Base-by-base conservation (phyloP, 139 green algal genomes). In the Chlamydomonas schloesseri region DNA sequence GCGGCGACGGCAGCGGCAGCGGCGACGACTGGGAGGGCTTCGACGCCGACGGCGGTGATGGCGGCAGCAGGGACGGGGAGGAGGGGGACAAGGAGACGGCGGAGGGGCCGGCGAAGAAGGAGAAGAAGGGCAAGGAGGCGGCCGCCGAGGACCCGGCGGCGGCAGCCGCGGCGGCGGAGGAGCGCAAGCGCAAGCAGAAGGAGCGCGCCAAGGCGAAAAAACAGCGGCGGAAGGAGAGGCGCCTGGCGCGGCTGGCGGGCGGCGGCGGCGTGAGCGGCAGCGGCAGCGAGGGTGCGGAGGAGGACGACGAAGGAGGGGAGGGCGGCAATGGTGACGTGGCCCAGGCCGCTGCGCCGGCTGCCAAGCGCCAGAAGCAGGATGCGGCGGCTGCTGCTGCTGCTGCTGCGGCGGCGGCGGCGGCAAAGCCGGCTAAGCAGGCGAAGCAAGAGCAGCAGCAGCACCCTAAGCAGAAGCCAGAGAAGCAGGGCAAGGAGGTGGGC, bases 121-220 rank as follows among this genome's bases (percentile, higher is more conserved):
- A 55, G 29, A 69, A 81, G 73, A 50, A 53, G 55, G 53, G 2
- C 23, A 71, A 71, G 58, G 42, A 46, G 1, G 64, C 29, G 64
- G 64, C 64, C 3, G 64, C 64, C 3, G 64, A 18, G 29, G 20
- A 23, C 20, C 20, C 57, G 57, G 64, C 62, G 28, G 62, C 5
- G 3, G 28, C 62, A 14, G 62, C 29, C 11, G 64, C 64, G 64
- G 78, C 78, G 23, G 78, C 28, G 11, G 62, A 64, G 64, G 78
- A 84, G 64, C 28, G 42, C 5, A 84, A 74, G 62, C 42, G 8
- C 0, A 21, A 24, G 65, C 78, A 84, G 47, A 65, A 65, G 42
- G 78, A 84, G 65, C 78, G 78, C 9, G 26, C 57, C 29, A 84
- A 84, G 65, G 78, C 78, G 8, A 84, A 84, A 46, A 84, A 84